Percentiles rank a stretch among this genome's conserved stretches.
These are phyloP conservation scores for Suhomyces yuchorum DNA, from an alignment of 1,139 yeast species.

Conservation along the genomic window DNA sequence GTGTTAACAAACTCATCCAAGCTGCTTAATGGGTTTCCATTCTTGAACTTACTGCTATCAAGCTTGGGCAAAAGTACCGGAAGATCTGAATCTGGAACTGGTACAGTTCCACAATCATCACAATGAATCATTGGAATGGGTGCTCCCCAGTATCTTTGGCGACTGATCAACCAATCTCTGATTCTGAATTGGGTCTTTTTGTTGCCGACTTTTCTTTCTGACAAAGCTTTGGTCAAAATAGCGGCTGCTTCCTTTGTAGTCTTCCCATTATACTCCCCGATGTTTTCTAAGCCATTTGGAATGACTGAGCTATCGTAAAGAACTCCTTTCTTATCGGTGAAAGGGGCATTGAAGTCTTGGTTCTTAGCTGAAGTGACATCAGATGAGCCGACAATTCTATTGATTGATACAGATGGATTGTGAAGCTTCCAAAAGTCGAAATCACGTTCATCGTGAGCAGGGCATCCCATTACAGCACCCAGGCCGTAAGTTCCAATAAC, in stretches of 20 bases:
- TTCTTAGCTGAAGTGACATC: conserved; percentile 8
- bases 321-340: conserved; percentile 52
- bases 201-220: conserved; percentile 43
- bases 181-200: conserved; percentile 59
- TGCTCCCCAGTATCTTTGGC: conserved; percentile 98
- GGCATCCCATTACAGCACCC: conserved; percentile 98
- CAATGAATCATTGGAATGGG: conserved; percentile 96
- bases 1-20: conserved; percentile 72
- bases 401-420: conserved; percentile 46
- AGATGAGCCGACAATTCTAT: conserved; percentile 44
- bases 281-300: conserved; percentile 30
- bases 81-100: conserved; percentile 82
- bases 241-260: conserved; percentile 52
- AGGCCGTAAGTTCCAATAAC: conserved; percentile 81
- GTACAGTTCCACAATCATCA: conserved; percentile 78
- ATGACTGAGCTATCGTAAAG: conserved; percentile 42
- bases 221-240: conserved; percentile 47
- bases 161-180: conserved; percentile 90
- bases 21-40: conserved; percentile 72
- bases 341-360: conserved; percentile 35
- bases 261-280: conserved; percentile 57
- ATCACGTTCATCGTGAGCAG: conserved; percentile 89
- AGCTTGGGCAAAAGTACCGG: conserved; percentile 79
- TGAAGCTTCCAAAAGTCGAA: conserved; percentile 74
- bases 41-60: conserved; percentile 41